A percentile compares a stretch with the other conserved stretches of the same genome.
These are phyloP conservation scores for Hemerocallis citrina DNA, from an alignment of 106 monocot genomes.

Conservation along the genomic window DNA sequence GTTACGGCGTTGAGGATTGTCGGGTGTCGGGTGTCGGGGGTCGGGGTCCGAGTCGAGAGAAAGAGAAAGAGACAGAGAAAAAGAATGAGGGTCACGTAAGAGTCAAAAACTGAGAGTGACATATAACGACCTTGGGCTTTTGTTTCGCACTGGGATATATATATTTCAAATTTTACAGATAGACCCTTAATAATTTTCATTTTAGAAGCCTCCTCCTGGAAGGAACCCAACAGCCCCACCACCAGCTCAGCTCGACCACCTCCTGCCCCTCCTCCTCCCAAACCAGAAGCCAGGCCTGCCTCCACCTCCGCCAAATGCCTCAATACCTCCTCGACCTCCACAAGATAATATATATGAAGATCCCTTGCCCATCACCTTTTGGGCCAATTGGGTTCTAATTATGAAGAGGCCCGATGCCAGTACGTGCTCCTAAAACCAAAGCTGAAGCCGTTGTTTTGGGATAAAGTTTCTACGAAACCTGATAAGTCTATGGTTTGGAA, in stretches of 20 bases:
- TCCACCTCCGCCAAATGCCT: slow-evolving; percentile 22
- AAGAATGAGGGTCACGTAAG: no score
- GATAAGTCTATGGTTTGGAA: slow-evolving; percentile 77
- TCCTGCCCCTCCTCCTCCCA: slow-evolving; percentile 12
- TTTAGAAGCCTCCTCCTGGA: slow-evolving; percentile 21
- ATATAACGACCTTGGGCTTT: no score
- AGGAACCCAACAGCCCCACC: slow-evolving; percentile 5
- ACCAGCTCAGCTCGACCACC: slow-evolving; percentile 6
- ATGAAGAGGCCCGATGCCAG: slow-evolving; percentile 7
- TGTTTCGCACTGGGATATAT: no score
- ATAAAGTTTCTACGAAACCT: slow-evolving; percentile 52
- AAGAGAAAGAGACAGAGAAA: no score
- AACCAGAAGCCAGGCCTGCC: slow-evolving; percentile 10
- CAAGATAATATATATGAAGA: background rate
- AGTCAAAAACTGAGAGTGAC: no score
- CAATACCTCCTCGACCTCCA: slow-evolving; percentile 5
- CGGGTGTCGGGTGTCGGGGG: no score
- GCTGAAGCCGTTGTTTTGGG: slow-evolving; percentile 75
- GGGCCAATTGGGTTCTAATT: slow-evolving; percentile 15
- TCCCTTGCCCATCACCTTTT: slow-evolving; percentile 16
- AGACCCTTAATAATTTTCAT: no score
- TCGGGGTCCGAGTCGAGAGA: no score
- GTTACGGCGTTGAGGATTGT: no score
- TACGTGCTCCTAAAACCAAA: slow-evolving; percentile 45
- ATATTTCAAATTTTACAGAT: no score